phyloP scores from a whole-genome alignment of 1,139 yeast species.

The Blastobotrys persicus region DNA sequence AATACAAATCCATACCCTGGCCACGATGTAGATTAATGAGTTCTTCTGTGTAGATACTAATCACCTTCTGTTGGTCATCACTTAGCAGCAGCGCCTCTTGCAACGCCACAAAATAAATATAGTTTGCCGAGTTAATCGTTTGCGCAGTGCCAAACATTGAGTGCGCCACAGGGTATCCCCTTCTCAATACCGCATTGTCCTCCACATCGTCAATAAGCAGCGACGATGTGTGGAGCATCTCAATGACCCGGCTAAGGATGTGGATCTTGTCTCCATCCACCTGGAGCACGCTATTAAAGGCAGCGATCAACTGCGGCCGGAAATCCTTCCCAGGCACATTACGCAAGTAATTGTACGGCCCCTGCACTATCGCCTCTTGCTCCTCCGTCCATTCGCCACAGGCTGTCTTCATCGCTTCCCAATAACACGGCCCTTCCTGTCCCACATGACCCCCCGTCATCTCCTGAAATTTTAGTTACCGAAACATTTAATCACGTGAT shows the following conservation, averaged over 20 bases:
- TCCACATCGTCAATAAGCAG: constrained; percentile 83
- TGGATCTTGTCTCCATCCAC: constrained; percentile 38
- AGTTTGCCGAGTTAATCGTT: constrained; percentile 79
- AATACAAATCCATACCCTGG: constrained; percentile 82
- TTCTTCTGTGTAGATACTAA: constrained; percentile 58
- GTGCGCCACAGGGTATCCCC: constrained; percentile 82
- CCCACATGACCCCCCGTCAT: neutral
- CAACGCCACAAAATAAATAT: constrained; percentile 74
- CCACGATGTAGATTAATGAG: constrained; percentile 80
- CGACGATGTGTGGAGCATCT: constrained; percentile 63
- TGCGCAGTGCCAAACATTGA: constrained; percentile 69
- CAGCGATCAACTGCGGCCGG: constrained; percentile 47
- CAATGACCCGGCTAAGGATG: constrained; percentile 47
- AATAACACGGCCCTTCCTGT: neutral
- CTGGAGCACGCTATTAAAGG: constrained; percentile 49
- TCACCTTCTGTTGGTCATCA: constrained; percentile 27
- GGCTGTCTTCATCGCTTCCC: neutral
- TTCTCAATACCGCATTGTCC: constrained; percentile 63
- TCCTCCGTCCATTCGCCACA: constrained; percentile 20
- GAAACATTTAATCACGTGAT: neutral
- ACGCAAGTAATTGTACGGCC: constrained; percentile 53
- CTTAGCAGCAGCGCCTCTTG: constrained; percentile 45
- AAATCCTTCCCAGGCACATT: constrained; percentile 57
- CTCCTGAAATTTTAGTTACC: constrained; percentile 6
- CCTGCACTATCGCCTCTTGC: constrained; percentile 36